Base-by-base conservation (phyloP, 106 monocot species). In the Dioscorea zingiberensis region DNA sequence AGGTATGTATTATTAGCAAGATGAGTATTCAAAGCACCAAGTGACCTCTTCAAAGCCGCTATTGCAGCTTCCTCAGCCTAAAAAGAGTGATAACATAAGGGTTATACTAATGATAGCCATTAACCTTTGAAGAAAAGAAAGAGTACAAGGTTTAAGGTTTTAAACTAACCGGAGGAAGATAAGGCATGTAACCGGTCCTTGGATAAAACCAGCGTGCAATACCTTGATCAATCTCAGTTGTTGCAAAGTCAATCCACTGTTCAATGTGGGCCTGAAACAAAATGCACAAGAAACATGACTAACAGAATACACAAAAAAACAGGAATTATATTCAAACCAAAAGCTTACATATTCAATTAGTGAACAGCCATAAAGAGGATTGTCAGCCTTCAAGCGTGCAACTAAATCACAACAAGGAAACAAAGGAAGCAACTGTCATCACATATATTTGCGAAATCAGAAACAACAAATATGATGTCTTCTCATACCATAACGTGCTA, bases 241-340 rank as follows among this genome's bases (percentile, higher is more conserved):
- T 21, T 45, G 87, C 55, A 64, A 94, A 90, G 54, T 94, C 94
- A 25, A 94, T 85, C 94, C 94, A 94, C 68, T 90, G 94, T 64
- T 94, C 90, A 66, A 94, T 82, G 25, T 54, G 75, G 56, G 73
- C 87, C 94, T 94, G 58, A 13, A 70, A 62, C 22, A 15, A 13
- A 56, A 62, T 27, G 0, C 45, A 38, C 38, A 44, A 26, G 5
- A 9, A 19, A 21, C 21, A 53, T 19, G 18, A 27, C 27, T 25
- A 18, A 62, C 25, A 73, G 0, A 55, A 38, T 25, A 3, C 14
- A 14, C 3, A 55, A 38, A 49, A 62, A 76, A 25, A 29, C 13
- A 59, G 15, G 59, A 25, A 21, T 17, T 24, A 23, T 11, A 38
- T 6, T 38, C 1, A 21, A 53, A 24, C 18, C 6, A 45, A 76